A percentile compares a stretch with the other conserved stretches of the same genome.
These are phyloP conservation scores for Trichoderma atrobrunneum DNA, from an alignment of 2,329 filamentous ascomycete genomes.

Conservation along the genomic window DNA sequence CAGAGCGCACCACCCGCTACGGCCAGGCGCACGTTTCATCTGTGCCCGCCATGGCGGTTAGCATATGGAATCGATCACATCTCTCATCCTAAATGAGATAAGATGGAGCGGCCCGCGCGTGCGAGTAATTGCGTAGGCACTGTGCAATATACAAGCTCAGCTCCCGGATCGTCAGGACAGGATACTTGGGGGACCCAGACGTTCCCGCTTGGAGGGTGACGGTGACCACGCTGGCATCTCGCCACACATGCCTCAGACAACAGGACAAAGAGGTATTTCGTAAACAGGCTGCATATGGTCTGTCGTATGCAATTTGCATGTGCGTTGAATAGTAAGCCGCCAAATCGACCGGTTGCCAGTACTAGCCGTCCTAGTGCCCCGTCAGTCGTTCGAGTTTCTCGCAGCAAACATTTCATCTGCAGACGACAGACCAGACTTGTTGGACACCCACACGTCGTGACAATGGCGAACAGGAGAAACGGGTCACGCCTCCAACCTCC, in stretches of 20 bases:
- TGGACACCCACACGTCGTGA: conserved; percentile 5
- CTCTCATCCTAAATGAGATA: conserved; percentile 16
- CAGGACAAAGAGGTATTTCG: not conserved
- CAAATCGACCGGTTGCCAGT: not conserved
- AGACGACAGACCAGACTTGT: not conserved
- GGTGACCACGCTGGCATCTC: conserved; percentile 10
- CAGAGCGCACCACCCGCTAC: not conserved
- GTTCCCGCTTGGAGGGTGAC: not conserved
- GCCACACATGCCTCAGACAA: not conserved
- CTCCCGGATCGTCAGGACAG: conserved; percentile 18
- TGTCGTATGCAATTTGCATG: not conserved
- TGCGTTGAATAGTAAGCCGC: not conserved
- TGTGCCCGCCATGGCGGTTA: conserved; percentile 10
- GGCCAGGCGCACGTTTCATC: not conserved
- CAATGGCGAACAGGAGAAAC: conserved; percentile 13
- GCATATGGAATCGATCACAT: conserved; percentile 18
- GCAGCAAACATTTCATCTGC: conserved; percentile 8
- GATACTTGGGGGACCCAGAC: conserved; percentile 13
- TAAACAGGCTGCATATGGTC: not conserved
- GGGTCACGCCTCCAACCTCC: conserved; percentile 6
- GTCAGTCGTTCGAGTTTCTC: conserved; percentile 1
- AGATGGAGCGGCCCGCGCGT: conserved; percentile 19
- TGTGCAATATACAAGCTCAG: conserved; percentile 19
- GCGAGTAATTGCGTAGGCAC: conserved; percentile 10
- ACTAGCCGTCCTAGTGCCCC: not conserved